Evolutionary conservation across 139 green algal genomes (phyloP).

Genomic region (Pedinophyceae sp.): DNA sequence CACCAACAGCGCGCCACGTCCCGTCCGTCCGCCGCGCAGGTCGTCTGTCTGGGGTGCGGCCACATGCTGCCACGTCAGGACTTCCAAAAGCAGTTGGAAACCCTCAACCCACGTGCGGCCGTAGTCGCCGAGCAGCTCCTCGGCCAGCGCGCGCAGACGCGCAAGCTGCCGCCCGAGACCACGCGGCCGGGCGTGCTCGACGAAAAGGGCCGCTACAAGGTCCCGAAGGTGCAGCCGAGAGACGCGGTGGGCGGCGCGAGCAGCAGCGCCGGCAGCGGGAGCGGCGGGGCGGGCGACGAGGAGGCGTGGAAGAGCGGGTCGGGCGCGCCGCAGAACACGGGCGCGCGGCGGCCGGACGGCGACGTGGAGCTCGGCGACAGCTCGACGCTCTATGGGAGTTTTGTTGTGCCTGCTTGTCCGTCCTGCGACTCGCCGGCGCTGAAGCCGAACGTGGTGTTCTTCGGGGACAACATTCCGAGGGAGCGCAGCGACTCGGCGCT

Average conservation of each 20-base stretch:
- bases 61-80: slow-evolving; percentile 18
- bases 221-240: slow-evolving; percentile 3
- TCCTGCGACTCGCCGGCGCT: slow-evolving; percentile 45
- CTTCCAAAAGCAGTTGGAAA: slow-evolving; percentile 38
- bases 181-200: too few species aligned
- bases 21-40: too few species aligned
- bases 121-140: slow-evolving; percentile 14
- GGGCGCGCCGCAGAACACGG: too few species aligned
- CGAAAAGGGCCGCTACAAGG: too few species aligned
- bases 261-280: slow-evolving; percentile 7
- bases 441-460: slow-evolving; percentile 79
- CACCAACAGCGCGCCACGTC: too few species aligned
- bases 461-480: slow-evolving; percentile 48
- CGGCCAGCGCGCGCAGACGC: slow-evolving; percentile 2
- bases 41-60: slow-evolving; percentile 50
- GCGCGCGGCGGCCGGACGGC: slow-evolving; percentile 45
- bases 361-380: slow-evolving; percentile 53
- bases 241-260: slow-evolving; percentile 2
- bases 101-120: slow-evolving; percentile 39
- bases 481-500: slow-evolving; percentile 13
- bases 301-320: too few species aligned
- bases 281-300: slow-evolving; percentile 5
- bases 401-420: slow-evolving; percentile 46
- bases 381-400: slow-evolving; percentile 18
- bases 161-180: too few species aligned